Base-by-base conservation (phyloP, 2,329 filamentous ascomycete species). In the Kalmusia sp. region DNA sequence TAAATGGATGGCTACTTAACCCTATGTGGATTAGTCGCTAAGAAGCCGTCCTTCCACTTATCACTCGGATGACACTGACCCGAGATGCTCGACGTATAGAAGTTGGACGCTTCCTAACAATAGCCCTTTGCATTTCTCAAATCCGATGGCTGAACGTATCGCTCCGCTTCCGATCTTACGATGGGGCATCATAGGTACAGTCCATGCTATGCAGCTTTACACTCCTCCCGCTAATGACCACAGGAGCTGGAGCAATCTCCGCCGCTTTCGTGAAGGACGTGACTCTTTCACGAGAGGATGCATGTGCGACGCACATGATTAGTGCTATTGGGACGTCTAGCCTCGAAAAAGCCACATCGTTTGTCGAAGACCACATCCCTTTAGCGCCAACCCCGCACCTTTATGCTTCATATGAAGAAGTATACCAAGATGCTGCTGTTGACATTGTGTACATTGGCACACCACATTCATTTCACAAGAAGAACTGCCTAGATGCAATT, bases 381-480 rank as follows among this genome's bases (percentile, higher is more conserved):
- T 76, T 81, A 14, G 79, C 83, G 6, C 86, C 87, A 49, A 83
- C 8, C 3, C 35, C 35, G 12, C 19, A 83, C 59, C 81, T 87
- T 3, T 93, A 95, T 68, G 89, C 87, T 52, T 88, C 86, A 9
- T 96, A 96, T 75, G 81, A 85, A 54, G 88, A 91, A 68, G 84
- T 96, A 19, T 90, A 92, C 24, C 82, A 82, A 28, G 89, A 95
- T 71, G 78, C 87, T 5, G 82, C 89, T 63, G 83, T 95, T 58
- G 89, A 95, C 72, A 90, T 93, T 62, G 77, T 96, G 77, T 96
- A 96, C 74, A 86, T 96, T 46, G 91, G 90, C 27, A 95, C 91
- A 1, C 91, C 91, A 11, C 91, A 95, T 77, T 91, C 88, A 61
- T 91, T 95, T 73, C 91, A 96, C 78, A 95, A 91, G 78, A 90